Evolutionary conservation across 192 early-diverging fungal genomes (phyloP).

Genomic region (Paraglomus brasilianum): DNA sequence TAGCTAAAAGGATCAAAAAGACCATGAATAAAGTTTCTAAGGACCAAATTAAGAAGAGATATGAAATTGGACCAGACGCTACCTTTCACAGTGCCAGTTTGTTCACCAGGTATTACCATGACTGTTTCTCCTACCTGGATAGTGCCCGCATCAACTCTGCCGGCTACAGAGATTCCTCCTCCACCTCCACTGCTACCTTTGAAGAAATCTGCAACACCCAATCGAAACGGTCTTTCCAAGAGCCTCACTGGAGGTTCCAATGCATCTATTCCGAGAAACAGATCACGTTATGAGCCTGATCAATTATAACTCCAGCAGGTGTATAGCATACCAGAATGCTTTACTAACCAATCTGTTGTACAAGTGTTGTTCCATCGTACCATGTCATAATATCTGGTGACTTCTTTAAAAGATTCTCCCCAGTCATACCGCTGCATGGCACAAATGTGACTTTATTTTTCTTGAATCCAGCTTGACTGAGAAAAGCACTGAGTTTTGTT

Average conservation of each 20-base stretch:
- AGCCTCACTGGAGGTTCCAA: conserved; percentile 73
- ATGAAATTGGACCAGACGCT: conserved; percentile 4
- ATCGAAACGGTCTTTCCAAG: conserved; percentile 79
- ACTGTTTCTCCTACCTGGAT: conserved; percentile 88
- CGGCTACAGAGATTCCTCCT: conserved; percentile 78
- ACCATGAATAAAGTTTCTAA: conserved; percentile 4
- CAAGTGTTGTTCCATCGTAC: conserved; percentile 80
- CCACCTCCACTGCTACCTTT: conserved; percentile 76
- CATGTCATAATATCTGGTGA: conserved; percentile 54
- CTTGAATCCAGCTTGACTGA: conserved; percentile 78
- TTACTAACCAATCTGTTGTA: conserved; percentile 63
- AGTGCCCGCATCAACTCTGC: conserved; percentile 82
- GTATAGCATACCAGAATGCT: not conserved
- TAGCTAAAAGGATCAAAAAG: conserved; percentile 45
- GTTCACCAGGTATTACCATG: conserved; percentile 78
- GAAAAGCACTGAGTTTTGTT: conserved; percentile 64
- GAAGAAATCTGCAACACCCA: conserved; percentile 88
- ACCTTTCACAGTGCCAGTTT: conserved; percentile 75
- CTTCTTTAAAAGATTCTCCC: conserved; percentile 73
- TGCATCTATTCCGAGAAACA: conserved; percentile 54
- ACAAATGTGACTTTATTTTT: conserved; percentile 74
- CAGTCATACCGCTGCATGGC: conserved; percentile 90
- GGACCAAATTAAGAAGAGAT: not conserved
- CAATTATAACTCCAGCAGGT: conserved; percentile 20
- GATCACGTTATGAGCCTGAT: not conserved